Evolutionary conservation across 2,329 filamentous ascomycete genomes (phyloP), one percentile per base, ranked within the genome.

Genomic region (Verticillium isaacii): DNA sequence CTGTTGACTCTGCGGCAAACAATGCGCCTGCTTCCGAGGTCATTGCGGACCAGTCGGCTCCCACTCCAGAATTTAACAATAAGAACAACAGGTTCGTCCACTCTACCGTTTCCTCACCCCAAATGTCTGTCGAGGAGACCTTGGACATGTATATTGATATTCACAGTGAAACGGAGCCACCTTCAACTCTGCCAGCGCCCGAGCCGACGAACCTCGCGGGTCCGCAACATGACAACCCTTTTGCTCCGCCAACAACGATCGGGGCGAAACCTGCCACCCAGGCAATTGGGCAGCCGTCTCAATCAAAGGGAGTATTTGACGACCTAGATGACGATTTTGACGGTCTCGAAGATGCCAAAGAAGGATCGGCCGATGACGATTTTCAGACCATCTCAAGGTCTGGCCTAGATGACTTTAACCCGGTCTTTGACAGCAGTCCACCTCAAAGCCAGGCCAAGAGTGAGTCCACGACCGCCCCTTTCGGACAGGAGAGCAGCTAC

Each of bases 271-370:
- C 72, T 23, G 63, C 63, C 66, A 67, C 7, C 68, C 69, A n/a
- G 58, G 66, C 34, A 71, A 71, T 9, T 23, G 45, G 19, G 8
- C 45, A 23, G 23, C n/a, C 45, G 19, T 17, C 54, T 5, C 54
- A 56, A 17, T 29, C 54, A 17, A 41, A 84, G 84, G 69, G 75
- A 82, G 25, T 82, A 85, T 92, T 93, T 71, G 88, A 91, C 64
- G 90, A 93, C 58, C 86, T 93, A 63, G 91, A 92, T 58, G 85
- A 89, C 66, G 91, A 92, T 52, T 95, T 95, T 67, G 90, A 92
- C 68, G 91, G 91, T 61, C 84, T 96, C 17, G 88, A 92, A 63
- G 92, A 96, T 70, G 92, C 92, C 55, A 92, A 92, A 71, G 92
- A 95, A 74, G 90, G 89, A 57, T 88, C 85, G 29, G 87, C 84